Conservation (phyloP, 1,139 yeast genomes). For the Zhuliangozyma parablackwelliae region DNA sequence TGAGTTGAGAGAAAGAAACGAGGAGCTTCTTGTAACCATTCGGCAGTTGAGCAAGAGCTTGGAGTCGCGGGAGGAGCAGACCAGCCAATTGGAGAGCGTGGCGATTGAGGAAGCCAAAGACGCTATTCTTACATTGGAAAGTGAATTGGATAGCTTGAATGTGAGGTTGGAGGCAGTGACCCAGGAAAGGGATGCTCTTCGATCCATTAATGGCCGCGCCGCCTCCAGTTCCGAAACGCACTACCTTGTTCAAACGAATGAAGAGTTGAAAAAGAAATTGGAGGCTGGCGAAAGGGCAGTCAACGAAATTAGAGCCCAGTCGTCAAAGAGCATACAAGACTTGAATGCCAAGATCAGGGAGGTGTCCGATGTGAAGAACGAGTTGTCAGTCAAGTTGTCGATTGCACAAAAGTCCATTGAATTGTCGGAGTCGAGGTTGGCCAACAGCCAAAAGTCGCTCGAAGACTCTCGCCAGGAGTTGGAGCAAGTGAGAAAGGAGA, state of each 20-base stretch:
- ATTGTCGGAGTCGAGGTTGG: constrained; percentile 30
- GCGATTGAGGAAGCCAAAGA: constrained; percentile 72
- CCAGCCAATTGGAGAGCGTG: constrained; percentile 45
- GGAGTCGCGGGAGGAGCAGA: constrained; percentile 49
- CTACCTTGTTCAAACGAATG: constrained; percentile 24
- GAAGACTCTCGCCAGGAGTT: constrained; percentile 45
- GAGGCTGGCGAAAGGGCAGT: constrained; percentile 25
- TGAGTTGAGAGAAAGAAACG: constrained; percentile 72
- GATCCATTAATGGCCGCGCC: constrained; percentile 23
- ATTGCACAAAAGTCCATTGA: constrained; percentile 29
- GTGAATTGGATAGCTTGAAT: constrained; percentile 51
- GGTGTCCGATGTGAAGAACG: constrained; percentile 24
- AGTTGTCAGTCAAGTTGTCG: constrained; percentile 27
- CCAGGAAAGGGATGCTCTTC: constrained; percentile 65
- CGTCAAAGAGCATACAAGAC: constrained; percentile 18
- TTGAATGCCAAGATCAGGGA: constrained; percentile 27
- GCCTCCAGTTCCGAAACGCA: constrained; percentile 13
- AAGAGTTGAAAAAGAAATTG: constrained; percentile 25
- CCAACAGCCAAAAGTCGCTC: constrained; percentile 29
- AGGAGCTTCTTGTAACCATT: constrained; percentile 61
- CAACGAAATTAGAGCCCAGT: constrained; percentile 27
- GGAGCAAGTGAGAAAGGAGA: constrained; percentile 43
- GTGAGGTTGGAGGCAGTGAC: constrained; percentile 49
- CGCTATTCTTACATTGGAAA: constrained; percentile 65
- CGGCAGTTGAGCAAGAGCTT: constrained; percentile 66